phyloP scores from a whole-genome alignment of 1,284 basidiomycete genomes.

The Cerrena zonata region DNA sequence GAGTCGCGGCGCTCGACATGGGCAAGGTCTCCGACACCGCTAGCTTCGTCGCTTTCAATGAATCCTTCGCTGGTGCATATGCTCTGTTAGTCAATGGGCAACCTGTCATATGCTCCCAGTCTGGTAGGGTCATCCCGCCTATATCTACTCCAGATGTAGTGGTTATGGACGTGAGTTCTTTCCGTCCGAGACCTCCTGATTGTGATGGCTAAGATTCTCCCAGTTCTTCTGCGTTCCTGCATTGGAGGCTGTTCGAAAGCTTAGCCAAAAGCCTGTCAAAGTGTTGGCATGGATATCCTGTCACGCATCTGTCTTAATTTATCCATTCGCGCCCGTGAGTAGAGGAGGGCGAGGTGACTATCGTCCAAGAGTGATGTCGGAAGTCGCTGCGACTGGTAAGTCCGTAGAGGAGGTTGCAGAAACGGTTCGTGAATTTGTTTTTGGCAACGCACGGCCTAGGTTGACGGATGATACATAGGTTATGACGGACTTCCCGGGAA shows the following conservation, averaged over 20 bases:
- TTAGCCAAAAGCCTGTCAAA: conserved; percentile 3
- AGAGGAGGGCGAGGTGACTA: conserved; percentile 3
- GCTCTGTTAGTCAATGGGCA: not conserved
- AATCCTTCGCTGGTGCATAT: not conserved
- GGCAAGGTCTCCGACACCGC: too few species aligned
- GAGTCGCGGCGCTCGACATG: not conserved
- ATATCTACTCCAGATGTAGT: not conserved
- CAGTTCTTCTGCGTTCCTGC: conserved; percentile 1
- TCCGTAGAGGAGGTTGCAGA: conserved; percentile 2
- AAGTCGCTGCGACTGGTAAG: not conserved
- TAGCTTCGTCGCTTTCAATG: not conserved
- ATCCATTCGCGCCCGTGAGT: not conserved
- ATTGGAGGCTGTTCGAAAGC: not conserved
- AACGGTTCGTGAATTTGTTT: not conserved
- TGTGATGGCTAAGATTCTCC: not conserved
- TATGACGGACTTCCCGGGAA: not conserved
- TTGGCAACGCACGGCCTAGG: not conserved
- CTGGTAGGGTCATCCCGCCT: not conserved
- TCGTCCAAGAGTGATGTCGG: not conserved
- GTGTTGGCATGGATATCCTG: not conserved
- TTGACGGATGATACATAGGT: not conserved
- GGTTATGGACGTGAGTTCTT: conserved; percentile 2
- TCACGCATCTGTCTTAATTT: not conserved
- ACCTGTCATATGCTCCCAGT: not conserved
- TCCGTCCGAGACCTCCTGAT: not conserved